Base-by-base conservation (phyloP, 768 basidiomycete genomes). In the Brasilioporus rufonigricans region DNA sequence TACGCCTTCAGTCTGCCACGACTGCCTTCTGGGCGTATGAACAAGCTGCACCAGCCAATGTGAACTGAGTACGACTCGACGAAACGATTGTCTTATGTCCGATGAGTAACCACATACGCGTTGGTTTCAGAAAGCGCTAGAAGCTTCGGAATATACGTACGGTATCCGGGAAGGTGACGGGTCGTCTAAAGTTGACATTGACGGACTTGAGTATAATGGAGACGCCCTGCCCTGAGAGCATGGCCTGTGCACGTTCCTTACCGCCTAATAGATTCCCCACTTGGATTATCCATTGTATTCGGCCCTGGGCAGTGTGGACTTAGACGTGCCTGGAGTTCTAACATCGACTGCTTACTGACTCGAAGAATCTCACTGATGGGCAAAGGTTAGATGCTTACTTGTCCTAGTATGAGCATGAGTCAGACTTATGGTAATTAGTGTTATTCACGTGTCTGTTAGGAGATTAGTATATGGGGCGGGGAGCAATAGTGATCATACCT, bases 141-240 rank as follows among this genome's bases (percentile, higher is more conserved):
- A 50, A 24, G 38, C 40, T 27, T n/a, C 38, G 21, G 43, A 48
- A 52, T 14, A 32, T 48, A 74, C 81, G 47, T 58, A 87, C 86
- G 11, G 87, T 89, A 69, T 91, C 89, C 24, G 89, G 89, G 61
- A 79, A 91, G 13, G 81, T 83, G 12, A 90, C 87, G 0, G 89
- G 89, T 21, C 84, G 77, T 54, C 80, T 80, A 68, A 81, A 91
- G 59, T 83, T 80, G 40, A 90, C 77, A 59, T 83, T 80, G 40
- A 90, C 77, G 19, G 83, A 84, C 65, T 90, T 89, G 56, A 90
- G 78, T 61, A 91, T 90, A 47, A 91, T 62, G 14, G 85, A 86
- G n/a, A n/a, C n/a, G n/a, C n/a, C n/a, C n/a, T 80, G 68, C 5
- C 80, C 87, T 48, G 73, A 76, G 48, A 87, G 69, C 79, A 90